phyloP scores from a whole-genome alignment of 306 rosid species.

The Lagenaria siceraria region DNA sequence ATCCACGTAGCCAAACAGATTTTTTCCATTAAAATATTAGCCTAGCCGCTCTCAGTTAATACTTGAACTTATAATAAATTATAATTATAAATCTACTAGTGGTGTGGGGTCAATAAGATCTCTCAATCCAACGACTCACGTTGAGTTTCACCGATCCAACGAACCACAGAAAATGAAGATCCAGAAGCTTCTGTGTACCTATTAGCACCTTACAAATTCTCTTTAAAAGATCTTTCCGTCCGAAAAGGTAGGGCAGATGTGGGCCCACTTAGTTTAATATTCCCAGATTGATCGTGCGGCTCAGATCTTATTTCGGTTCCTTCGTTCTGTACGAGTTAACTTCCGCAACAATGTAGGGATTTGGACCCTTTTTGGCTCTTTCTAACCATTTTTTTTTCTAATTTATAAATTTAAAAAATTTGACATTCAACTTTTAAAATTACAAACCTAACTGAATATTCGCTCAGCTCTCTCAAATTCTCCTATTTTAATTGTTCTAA shows the following conservation, averaged over 20 bases:
- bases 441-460: too few species aligned
- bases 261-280: not conserved
- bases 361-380: too few species aligned
- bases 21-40: not conserved
- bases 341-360: too few species aligned
- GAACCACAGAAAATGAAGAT: not conserved
- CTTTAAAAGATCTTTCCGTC: not conserved
- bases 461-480: too few species aligned
- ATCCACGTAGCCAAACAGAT: slow-evolving; percentile 3
- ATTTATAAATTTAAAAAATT: too few species aligned
- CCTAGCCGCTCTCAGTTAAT: not conserved
- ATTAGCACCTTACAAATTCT: not conserved
- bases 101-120: not conserved
- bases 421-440: too few species aligned
- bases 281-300: not conserved
- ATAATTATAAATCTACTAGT: not conserved
- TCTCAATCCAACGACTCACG: not conserved
- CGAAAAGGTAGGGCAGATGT: not conserved
- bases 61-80: not conserved
- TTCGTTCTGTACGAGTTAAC: not conserved
- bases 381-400: too few species aligned
- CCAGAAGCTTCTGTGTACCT: not conserved
- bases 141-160: not conserved
- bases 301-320: not conserved
- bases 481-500: too few species aligned